Evolutionary conservation across 805 yeast species (phyloP).

Genomic region (Komagataella phaffii): DNA sequence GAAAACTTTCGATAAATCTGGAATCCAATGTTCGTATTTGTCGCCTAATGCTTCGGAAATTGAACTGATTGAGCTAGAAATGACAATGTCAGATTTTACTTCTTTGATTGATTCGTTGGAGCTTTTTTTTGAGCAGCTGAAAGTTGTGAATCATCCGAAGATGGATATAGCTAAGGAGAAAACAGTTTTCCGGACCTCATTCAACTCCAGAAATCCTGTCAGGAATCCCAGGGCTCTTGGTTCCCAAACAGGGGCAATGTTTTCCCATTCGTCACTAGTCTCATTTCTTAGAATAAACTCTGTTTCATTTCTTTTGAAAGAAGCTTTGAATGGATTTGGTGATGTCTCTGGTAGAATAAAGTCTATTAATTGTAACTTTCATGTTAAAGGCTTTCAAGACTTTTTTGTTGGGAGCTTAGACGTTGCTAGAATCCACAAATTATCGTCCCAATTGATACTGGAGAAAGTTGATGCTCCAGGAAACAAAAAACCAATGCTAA

Average conservation of each 20-base stretch:
- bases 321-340: background rate
- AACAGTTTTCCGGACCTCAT: conserved; percentile 2
- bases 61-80: background rate
- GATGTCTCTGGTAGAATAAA: background rate
- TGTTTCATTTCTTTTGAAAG: background rate
- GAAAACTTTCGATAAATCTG: conserved; percentile 13
- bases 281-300: background rate
- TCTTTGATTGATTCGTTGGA: background rate
- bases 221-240: background rate
- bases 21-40: background rate
- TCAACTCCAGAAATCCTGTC: background rate
- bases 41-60: background rate
- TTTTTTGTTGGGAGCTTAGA: background rate
- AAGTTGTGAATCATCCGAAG: background rate
- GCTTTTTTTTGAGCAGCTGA: background rate
- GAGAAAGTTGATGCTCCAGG: conserved; percentile 8
- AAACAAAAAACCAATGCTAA: conserved; percentile 23
- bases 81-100: background rate
- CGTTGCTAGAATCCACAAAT: background rate
- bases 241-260: background rate
- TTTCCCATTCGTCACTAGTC: background rate
- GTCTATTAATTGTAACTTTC: background rate
- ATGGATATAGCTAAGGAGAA: background rate
- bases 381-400: background rate
- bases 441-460: background rate